Percentiles rank a stretch among this genome's conserved stretches.
phyloP scores from a whole-genome alignment of 192 early-diverging fungal genomes.

The Jimgerdemannia lactiflua region DNA sequence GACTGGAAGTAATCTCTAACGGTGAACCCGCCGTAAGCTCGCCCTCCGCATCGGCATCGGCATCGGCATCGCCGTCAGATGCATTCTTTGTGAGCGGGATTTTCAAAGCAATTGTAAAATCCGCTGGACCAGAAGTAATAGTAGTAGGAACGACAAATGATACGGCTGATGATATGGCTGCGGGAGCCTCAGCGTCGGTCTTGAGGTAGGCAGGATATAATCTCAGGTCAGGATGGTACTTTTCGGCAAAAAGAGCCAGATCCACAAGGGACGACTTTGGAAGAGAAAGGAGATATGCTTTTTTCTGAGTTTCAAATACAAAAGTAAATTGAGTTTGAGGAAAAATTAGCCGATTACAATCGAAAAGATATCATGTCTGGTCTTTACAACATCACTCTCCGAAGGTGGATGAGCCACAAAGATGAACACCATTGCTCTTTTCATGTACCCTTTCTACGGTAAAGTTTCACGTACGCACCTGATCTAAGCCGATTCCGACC shows the following conservation, averaged over 20 bases:
- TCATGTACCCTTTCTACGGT: background rate
- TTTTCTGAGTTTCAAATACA: conserved; percentile 3
- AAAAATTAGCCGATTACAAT: background rate
- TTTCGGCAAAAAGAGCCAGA: conserved; percentile 21
- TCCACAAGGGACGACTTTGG: conserved; percentile 20
- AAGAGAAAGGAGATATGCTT: conserved; percentile 21
- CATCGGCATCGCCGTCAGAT: conserved; percentile 1
- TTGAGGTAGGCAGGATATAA: conserved; percentile 22
- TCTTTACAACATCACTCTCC: too few relatives aligned
- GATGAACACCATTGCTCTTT: background rate
- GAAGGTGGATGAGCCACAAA: too few relatives aligned
- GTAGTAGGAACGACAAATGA: background rate
- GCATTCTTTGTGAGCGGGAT: background rate
- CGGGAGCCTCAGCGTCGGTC: background rate
- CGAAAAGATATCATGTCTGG: too few relatives aligned
- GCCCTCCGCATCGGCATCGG: background rate
- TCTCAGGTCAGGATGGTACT: conserved; percentile 19
- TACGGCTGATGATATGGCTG: background rate
- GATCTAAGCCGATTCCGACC: conserved; percentile 4
- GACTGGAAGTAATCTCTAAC: background rate
- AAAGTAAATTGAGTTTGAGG: background rate
- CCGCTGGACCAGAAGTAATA: background rate
- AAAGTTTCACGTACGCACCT: conserved; percentile 6
- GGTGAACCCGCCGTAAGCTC: background rate
- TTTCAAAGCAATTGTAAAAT: background rate